Evolutionary conservation across 2,329 filamentous ascomycete genomes (phyloP).

Genomic region (Nothophoma quercina): DNA sequence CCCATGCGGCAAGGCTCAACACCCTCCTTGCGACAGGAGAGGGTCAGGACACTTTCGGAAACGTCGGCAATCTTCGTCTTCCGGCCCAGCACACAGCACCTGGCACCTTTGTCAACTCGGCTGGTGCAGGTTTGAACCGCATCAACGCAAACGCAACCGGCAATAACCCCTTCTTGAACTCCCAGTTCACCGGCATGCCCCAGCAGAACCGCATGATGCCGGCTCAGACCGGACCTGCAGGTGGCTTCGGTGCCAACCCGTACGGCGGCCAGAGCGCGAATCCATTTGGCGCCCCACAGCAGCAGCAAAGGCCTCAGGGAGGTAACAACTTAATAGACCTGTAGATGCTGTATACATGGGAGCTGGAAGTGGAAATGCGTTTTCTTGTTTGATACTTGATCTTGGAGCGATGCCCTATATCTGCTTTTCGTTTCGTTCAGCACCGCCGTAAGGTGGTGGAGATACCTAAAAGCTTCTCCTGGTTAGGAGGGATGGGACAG

Average conservation of each 20-base stretch:
- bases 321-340: constrained; percentile 70
- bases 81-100: constrained; percentile 96
- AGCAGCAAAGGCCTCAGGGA: constrained; percentile 53
- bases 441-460: constrained; percentile 16
- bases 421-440: constrained; percentile 20
- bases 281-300: constrained; percentile 62
- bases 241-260: constrained; percentile 54
- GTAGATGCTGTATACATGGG: constrained; percentile 34
- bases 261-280: constrained; percentile 58
- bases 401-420: constrained; percentile 23
- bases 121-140: constrained; percentile 78
- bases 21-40: constrained; percentile 85
- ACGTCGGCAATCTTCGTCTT: constrained; percentile 94
- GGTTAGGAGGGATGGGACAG: constrained; percentile 7
- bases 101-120: constrained; percentile 95
- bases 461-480: constrained; percentile 25
- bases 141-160: constrained; percentile 74
- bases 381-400: constrained; percentile 34
- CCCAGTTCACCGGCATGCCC: constrained; percentile 77
- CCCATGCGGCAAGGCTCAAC: constrained; percentile 78
- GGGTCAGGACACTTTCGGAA: constrained; percentile 96
- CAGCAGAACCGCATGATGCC: constrained; percentile 57
- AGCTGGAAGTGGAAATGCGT: not conserved
- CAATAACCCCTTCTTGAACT: constrained; percentile 88
- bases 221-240: constrained; percentile 60